A percentile compares a stretch with the other conserved stretches of the same genome.
phyloP scores from a whole-genome alignment of 2,329 filamentous ascomycete species.

The Phialophora chinensis region DNA sequence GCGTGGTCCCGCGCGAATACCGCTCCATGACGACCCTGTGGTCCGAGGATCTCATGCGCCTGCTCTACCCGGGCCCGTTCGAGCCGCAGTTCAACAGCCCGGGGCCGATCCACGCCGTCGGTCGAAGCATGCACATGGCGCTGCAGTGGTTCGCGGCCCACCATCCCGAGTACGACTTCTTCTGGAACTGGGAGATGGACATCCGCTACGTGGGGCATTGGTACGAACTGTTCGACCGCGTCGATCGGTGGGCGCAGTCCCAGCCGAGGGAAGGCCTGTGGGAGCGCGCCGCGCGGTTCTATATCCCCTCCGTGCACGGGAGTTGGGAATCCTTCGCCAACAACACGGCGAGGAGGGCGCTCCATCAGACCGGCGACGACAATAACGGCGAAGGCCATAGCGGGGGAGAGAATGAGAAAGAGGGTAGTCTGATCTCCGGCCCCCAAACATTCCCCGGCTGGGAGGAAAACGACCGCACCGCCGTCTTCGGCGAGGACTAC shows the following conservation, averaged over 20 bases:
- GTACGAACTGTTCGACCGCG: conserved; percentile 7
- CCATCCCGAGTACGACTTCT: conserved; percentile 9
- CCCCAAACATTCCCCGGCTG: conserved; percentile 1
- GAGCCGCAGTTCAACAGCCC: conserved; percentile 4
- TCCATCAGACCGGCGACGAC: neutral
- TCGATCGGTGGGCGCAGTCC: neutral
- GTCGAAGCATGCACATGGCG: conserved; percentile 8
- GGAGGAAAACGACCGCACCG: neutral
- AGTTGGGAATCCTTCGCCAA: neutral
- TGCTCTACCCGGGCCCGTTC: conserved; percentile 9
- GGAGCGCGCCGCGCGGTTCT: neutral
- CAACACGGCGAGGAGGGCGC: conserved; percentile 1
- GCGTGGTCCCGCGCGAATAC: conserved; percentile 2
- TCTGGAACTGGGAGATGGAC: conserved; percentile 16
- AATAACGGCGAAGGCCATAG: neutral
- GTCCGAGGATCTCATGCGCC: conserved; percentile 3
- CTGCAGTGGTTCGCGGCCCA: conserved; percentile 10
- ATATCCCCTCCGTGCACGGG: neutral
- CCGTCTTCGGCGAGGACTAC: conserved; percentile 6
- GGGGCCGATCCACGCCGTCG: conserved; percentile 3
- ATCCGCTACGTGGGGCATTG: conserved; percentile 4
- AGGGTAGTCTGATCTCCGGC: neutral
- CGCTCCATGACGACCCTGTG: neutral
- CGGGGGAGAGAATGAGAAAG: neutral
- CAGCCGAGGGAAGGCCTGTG: conserved; percentile 5